A percentile compares a stretch with the other conserved stretches of the same genome.
These are phyloP conservation scores for Cornus suecica DNA, from an alignment of 148 eudicot genomes.

Conservation along the genomic window DNA sequence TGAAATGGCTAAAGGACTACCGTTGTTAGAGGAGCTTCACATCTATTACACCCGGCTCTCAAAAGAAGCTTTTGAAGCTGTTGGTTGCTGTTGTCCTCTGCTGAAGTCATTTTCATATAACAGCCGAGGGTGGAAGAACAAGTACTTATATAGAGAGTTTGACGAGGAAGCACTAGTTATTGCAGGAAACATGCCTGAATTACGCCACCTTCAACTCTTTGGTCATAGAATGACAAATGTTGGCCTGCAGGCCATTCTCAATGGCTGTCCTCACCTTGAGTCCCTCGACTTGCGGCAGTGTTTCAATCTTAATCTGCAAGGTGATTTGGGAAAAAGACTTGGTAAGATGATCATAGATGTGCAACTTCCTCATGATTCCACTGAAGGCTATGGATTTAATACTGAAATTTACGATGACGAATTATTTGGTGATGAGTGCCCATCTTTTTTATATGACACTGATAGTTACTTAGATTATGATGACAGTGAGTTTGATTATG, in stretches of 20 bases:
- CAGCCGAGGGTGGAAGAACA: conserved; percentile 27
- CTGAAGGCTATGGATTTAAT: conserved; percentile 46
- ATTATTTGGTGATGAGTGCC: conserved; percentile 31
- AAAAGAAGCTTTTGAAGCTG: conserved; percentile 21
- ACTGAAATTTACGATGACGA: conserved; percentile 28
- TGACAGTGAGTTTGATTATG: too few species aligned
- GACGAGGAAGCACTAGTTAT: conserved; percentile 52
- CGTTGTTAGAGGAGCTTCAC: conserved; percentile 61
- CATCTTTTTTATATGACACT: conserved; percentile 31
- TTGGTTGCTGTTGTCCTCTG: conserved; percentile 46
- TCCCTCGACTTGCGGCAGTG: conserved; percentile 63
- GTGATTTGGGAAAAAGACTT: conserved; percentile 37
- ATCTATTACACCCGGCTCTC: conserved; percentile 28
- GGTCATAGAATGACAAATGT: conserved; percentile 54
- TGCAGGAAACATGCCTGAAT: conserved; percentile 48
- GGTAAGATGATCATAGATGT: conserved; percentile 37
- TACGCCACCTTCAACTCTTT: conserved; percentile 53
- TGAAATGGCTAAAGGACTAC: conserved; percentile 42
- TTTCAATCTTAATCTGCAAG: conserved; percentile 42
- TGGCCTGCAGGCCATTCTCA: conserved; percentile 54
- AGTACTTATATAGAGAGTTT: conserved; percentile 15
- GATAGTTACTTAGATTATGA: conserved; percentile 35
- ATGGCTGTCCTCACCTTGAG: conserved; percentile 49
- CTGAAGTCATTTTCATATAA: conserved; percentile 55
- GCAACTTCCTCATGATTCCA: conserved; percentile 43